Evolutionary conservation across 192 early-diverging fungal species (phyloP).

Genomic region (Gaertneriomyces semiglobifer): DNA sequence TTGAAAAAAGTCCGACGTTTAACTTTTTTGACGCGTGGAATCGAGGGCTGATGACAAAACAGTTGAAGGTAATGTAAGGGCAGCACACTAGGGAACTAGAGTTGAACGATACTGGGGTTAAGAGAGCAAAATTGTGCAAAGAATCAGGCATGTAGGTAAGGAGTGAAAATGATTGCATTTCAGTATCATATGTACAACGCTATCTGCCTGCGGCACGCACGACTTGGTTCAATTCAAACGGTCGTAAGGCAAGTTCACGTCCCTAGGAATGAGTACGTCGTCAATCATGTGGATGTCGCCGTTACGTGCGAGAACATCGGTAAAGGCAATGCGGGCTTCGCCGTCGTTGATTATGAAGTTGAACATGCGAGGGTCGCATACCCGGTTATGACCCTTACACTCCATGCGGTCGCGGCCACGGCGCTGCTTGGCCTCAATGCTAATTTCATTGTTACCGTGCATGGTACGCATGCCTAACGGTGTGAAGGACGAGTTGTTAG

Average conservation of each 20-base stretch:
- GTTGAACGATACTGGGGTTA: no score
- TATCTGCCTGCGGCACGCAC: no score
- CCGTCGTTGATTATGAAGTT: conserved; percentile 40
- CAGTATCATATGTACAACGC: no score
- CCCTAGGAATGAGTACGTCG: conserved; percentile 30
- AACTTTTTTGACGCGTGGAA: no score
- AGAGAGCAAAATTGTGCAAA: no score
- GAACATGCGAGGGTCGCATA: conserved; percentile 20
- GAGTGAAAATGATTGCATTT: no score
- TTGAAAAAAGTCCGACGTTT: no score
- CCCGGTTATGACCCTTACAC: conserved; percentile 4
- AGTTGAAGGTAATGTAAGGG: no score
- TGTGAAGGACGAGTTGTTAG: no score
- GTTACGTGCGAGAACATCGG: conserved; percentile 26
- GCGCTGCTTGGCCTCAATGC: conserved; percentile 8
- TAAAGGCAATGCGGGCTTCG: conserved; percentile 26
- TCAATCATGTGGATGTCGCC: conserved; percentile 38
- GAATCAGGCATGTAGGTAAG: no score
- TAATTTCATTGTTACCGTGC: conserved; percentile 14
- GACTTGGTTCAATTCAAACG: not conserved
- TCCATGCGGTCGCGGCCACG: conserved; percentile 5
- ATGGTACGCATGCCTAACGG: conserved; percentile 8
- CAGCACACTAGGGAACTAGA: no score
- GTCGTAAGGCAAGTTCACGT: conserved; percentile 31
- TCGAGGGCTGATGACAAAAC: no score